Base-by-base conservation (phyloP, 495 filamentous ascomycete genomes). In the Friedmanniomyces simplex region DNA sequence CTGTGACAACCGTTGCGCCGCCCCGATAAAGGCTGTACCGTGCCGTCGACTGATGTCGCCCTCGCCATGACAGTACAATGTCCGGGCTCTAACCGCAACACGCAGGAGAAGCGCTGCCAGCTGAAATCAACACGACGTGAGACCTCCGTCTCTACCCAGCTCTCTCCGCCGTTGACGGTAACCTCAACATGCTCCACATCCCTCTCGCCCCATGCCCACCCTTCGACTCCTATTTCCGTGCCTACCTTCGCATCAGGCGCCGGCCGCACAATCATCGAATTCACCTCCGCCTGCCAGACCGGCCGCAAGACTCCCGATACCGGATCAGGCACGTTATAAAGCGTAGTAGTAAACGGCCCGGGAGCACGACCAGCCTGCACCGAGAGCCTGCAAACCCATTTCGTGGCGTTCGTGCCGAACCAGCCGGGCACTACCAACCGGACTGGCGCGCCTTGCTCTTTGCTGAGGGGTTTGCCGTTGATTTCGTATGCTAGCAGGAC, bases 391-490 rank as follows among this genome's bases (percentile, higher is more conserved):
- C 13, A 56, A 3, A 56, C 24, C 54, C 54, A 56, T 37, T 56
- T 56, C 11, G 54, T 56, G 7, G 54, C 47, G 25, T 56, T 56
- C 41, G 54, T 56, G 8, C 54, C 54, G 26, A 56, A 49, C 54
- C 54, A 56, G 43, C 54, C 54, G 5, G 54, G 54, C 18, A 56
- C 54, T 6, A 56, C 54, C 10, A 56, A 28, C 28, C 54, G 26
- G 3, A 56, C 54, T 3, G 54, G 54, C 22, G 32, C 54, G 3
- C 54, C 54, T 10, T 37, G 39, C 11, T 56, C 26, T 26, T 37
- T 56, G 2, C 14, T 20, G 10, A 56, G 43, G n/a, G 43, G 54
- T 14, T 49, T 4, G 8, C 22, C 21, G 30, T 56, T 56, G 22
- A 56, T 47, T 24, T 43, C 41, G 22, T 56, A 56, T n/a, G 54